Evolutionary conservation across 2,329 filamentous ascomycete species (phyloP), one percentile per base, ranked within the genome.

Genomic region (Endocalyx cinctus): DNA sequence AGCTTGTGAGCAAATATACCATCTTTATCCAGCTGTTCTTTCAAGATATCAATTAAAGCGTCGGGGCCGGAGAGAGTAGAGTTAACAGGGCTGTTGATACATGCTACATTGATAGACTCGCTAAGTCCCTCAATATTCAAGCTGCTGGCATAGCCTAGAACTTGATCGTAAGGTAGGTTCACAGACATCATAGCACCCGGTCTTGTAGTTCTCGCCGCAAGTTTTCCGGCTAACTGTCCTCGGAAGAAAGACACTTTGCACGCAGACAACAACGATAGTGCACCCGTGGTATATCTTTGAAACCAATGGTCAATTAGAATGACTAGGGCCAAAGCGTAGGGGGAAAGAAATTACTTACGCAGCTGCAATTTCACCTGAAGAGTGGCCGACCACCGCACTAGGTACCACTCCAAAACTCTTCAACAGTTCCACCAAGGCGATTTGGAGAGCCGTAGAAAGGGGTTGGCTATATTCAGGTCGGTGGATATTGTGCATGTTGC

Each of bases 321-420:
- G 8, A n/a, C 8, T 8, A n/a, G 8, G 8, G 20, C n/a, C 20
- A 8, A 23, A n/a, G 20, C n/a, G n/a, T 23, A 23, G 20, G 20
- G 20, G 20, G n/a, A n/a, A n/a, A n/a, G n/a, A n/a, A 33, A 29
- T 17, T 22, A 34, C 42, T 31, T 55, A 63, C 13, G 58, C 60
- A 3, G 60, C 60, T 0, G 59, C 60, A 22, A 63, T 60, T 25
- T 64, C 61, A 5, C 60, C 60, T 0, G 51, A 56, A 0, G 59
- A 63, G 31, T 62, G 59, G 2, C 60, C 58, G 1, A 59, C 35
- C 0, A 62, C 56, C 0, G 50, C 52, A 0, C 34, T 36, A 0
- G 57, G 55, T 2, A 33, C 25, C 5, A 62, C 27, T 4, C 42
- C 48, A 20, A 53, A 52, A 4, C 40, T 48, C 12, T 34, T 30